Evolutionary conservation across 2,329 filamentous ascomycete genomes (phyloP), one percentile per base, ranked within the genome.

Genomic region (Colletotrichum limetticola): DNA sequence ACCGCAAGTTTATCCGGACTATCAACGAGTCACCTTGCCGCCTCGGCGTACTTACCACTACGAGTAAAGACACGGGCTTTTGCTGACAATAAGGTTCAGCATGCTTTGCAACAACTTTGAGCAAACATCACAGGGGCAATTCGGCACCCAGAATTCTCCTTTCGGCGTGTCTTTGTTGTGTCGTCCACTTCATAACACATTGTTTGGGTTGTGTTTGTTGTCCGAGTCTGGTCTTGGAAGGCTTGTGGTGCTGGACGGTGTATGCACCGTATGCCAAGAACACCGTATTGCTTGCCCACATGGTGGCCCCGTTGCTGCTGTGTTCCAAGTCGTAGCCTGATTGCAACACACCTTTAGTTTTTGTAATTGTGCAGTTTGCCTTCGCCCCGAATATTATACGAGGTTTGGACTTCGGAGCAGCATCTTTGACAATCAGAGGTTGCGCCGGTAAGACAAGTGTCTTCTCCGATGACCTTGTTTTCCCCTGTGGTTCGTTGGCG

Each of bases 281-380:
- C 19, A 19, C 11, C 28, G 28, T 30, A 11, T 42, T 22, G 35
- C 3, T 52, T 61, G n/a, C 26, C 24, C 4, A 28, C 26, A 16
- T 46, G 35, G 35, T 35, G 19, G 49, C 55, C 26, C 56, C 26
- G 24, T 46, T 30, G 42, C 37, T 60, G 65, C 32, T 22, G 42
- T 72, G 42, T 64, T 28, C 24, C 70, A 30, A 4, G 42, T 35
- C 46, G 49, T 60, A 65, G 70, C 66, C 66, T 65, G 55, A 28
- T 56, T 42, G 42, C n/a, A 28, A 28, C 59, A 64, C 46, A 56
- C 24, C n/a, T 14, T 14, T 24, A 52, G 16, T 22, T 53, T 8
- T 26, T n/a, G 63, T 28, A 53, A 26, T 55, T 52, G 22, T 4
- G 37, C 28, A 37, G 22, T 68, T n/a, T 52, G 57, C 22, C 56